Conservation (phyloP, 2,329 filamentous ascomycete species). For the Emergomyces africanus region DNA sequence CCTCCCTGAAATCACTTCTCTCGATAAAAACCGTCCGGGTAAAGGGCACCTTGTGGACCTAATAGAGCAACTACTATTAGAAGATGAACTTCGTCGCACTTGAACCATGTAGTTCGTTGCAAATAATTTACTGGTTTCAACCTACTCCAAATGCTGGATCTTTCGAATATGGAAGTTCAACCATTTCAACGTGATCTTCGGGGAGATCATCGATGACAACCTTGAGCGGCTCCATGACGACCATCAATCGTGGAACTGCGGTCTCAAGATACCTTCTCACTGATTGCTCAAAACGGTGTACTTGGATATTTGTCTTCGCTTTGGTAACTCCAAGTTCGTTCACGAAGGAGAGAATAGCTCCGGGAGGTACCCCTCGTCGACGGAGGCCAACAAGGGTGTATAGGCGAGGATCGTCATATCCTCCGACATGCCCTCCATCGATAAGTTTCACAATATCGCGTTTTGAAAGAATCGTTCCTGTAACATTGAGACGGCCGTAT, state of each 20-base stretch:
- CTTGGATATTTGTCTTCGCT: conserved; percentile 63
- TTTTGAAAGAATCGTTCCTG: conserved; percentile 78
- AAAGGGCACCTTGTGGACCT: conserved; percentile 45
- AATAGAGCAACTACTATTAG: not conserved
- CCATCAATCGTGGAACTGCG: conserved; percentile 77
- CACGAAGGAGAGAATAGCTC: conserved; percentile 78
- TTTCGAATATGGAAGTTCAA: conserved; percentile 68
- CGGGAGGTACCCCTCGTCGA: conserved; percentile 73
- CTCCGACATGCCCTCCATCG: conserved; percentile 61
- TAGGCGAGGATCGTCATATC: conserved; percentile 83
- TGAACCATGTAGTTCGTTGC: conserved; percentile 13
- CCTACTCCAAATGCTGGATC: conserved; percentile 42
- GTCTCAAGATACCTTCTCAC: conserved; percentile 78
- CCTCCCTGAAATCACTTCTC: conserved; percentile 61
- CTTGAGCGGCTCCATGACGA: conserved; percentile 73
- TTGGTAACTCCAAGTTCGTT: conserved; percentile 88
- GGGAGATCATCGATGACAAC: conserved; percentile 57
- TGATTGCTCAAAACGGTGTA: conserved; percentile 69
- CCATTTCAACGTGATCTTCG: conserved; percentile 50
- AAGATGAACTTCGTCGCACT: not conserved
- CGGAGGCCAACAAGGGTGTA: conserved; percentile 78
- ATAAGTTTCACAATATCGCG: conserved; percentile 71
- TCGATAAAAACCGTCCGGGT: conserved; percentile 79
- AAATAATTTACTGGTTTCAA: not conserved
- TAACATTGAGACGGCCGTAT: conserved; percentile 61